Percentiles rank a stretch among this genome's conserved stretches.
Evolutionary conservation across 768 basidiomycete genomes (phyloP).

Genomic region (Auricularia cornea): DNA sequence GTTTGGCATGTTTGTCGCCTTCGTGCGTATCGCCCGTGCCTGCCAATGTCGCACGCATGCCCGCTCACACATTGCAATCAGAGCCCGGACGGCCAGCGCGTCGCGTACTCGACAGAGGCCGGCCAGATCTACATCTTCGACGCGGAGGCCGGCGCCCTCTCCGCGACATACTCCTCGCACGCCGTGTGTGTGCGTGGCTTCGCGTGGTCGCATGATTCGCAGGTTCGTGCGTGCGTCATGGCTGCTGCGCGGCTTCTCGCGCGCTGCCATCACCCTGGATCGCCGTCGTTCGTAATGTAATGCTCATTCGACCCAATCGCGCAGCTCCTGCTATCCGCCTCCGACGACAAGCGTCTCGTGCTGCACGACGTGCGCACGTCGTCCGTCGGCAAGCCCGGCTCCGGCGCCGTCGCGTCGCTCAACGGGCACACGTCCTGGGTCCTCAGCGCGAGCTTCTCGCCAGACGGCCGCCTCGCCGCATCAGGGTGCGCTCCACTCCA

Average conservation of each 20-base stretch:
- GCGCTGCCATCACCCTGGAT: not conserved
- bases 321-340: slow-evolving; percentile 80
- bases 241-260: slow-evolving; percentile 3
- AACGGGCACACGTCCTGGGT: slow-evolving; percentile 91
- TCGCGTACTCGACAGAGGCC: slow-evolving; percentile 76
- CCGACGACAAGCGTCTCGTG: slow-evolving; percentile 87
- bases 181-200: slow-evolving; percentile 84
- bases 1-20: slow-evolving; percentile 62
- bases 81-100: slow-evolving; percentile 80
- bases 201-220: slow-evolving; percentile 84
- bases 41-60: not conserved
- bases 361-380: slow-evolving; percentile 82
- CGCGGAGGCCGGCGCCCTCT: slow-evolving; percentile 54
- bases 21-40: not conserved
- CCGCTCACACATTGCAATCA: slow-evolving; percentile 21
- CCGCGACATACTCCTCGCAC: slow-evolving; percentile 73
- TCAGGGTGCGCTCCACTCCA: slow-evolving; percentile 55
- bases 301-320: not conserved
- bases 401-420: slow-evolving; percentile 76
- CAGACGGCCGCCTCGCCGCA: slow-evolving; percentile 67
- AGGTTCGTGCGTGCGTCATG: slow-evolving; percentile 46
- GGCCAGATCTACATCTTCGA: slow-evolving; percentile 90
- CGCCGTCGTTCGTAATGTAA: slow-evolving; percentile 1
- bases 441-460: slow-evolving; percentile 71
- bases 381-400: slow-evolving; percentile 47